Evolutionary conservation across 208 protist species (phyloP).

Genomic region (Crithidia acanthocephali): DNA sequence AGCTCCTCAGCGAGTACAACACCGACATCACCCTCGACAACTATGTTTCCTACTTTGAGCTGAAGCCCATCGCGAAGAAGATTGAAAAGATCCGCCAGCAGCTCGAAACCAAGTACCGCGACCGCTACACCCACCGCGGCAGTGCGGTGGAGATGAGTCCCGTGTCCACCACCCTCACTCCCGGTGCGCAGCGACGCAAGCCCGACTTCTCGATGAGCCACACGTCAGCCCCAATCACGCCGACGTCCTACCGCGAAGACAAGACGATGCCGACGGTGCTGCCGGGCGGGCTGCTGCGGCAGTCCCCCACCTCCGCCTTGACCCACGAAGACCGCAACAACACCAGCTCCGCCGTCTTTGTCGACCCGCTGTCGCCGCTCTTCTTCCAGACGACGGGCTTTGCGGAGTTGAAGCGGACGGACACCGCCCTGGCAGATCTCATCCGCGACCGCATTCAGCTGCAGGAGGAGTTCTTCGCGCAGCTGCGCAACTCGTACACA

Average conservation of each 20-base stretch:
- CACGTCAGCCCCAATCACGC: slow-evolving; percentile 23
- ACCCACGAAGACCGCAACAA: slow-evolving; percentile 1
- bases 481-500: slow-evolving; percentile 58
- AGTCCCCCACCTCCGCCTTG: not conserved
- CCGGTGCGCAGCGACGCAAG: slow-evolving; percentile 1
- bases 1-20: slow-evolving; percentile 86
- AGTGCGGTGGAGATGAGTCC: slow-evolving; percentile 9
- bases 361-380: slow-evolving; percentile 26
- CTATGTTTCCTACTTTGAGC: slow-evolving; percentile 83
- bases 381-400: slow-evolving; percentile 23
- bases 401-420: slow-evolving; percentile 20
- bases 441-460: slow-evolving; percentile 34
- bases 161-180: not conserved
- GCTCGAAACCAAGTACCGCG: slow-evolving; percentile 28
- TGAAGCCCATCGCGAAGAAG: slow-evolving; percentile 80
- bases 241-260: not conserved
- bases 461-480: slow-evolving; percentile 68
- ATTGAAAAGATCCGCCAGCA: slow-evolving; percentile 57
- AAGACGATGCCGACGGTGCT: not conserved
- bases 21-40: slow-evolving; percentile 83
- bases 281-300: not conserved
- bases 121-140: slow-evolving; percentile 20
- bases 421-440: slow-evolving; percentile 32
- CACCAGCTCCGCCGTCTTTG: slow-evolving; percentile 14
- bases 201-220: slow-evolving; percentile 9